Evolutionary conservation across 2,329 filamentous ascomycete species (phyloP), one percentile per base, ranked within the genome.

Genomic region (Penicillium vulpinum): DNA sequence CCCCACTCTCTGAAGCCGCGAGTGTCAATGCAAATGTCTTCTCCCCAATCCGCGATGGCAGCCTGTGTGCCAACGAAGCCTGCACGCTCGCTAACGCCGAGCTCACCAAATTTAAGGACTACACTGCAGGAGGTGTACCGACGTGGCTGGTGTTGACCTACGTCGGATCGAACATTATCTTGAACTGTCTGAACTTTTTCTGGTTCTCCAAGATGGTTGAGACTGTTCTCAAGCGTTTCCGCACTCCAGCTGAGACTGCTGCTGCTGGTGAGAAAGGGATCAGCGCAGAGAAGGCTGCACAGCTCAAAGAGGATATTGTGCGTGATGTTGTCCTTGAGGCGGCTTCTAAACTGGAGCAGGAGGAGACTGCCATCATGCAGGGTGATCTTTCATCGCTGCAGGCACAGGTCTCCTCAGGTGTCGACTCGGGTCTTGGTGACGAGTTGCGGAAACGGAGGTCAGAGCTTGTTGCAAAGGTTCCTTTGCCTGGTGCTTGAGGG

Each of bases 381-480:
- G 70, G 67, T 11, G 69, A 73, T 51, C 50, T 60, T 22, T 38
- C 53, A 0, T 39, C 59, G 3, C 56, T 59, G 8, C 58, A 51
- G 24, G 60, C 62, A 50, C 59, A 67, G 33, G 59, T 63, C 31
- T 59, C 67, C 9, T 66, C 69, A 4, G 66, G 63, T 5, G 62
- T 70, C 18, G 73, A 92, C 86, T 39, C 89, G 88, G 10, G 91
- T 87, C 89, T 96, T 93, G 70, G 92, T 87, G 75, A 97, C 92
- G 28, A 97, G 83, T 75, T 97, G 91, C 24, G 90, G n/a, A 65
- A 62, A 50, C 61, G 70, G 39, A 70, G 62, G 29, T 56, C 59
- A 35, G 62, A 66, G 26, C 44, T 61, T 33, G 51, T 61, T 36
- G 54, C 57, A 18, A 61, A 65, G 33, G 44, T 60, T 18, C 43